Conservation (phyloP, 1,284 basidiomycete species). For the Trametes sp. region DNA sequence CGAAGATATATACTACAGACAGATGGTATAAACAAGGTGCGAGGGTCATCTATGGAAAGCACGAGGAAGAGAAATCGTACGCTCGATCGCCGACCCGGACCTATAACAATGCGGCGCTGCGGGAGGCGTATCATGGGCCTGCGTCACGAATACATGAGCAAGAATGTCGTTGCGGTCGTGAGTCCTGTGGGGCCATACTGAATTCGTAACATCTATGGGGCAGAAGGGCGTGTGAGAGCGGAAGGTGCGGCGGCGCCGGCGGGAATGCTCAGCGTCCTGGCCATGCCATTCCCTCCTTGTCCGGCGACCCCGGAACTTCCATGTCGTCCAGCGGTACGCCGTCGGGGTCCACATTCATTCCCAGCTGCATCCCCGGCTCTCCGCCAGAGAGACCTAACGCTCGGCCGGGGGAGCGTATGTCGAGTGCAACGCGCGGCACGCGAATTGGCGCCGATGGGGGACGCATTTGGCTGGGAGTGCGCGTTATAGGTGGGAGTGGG, state of each 20-base stretch:
- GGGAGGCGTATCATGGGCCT: conserved; percentile 3
- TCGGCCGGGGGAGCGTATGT: conserved; percentile 14
- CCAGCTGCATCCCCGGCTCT: conserved; percentile 15
- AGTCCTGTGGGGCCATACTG: conserved; percentile 8
- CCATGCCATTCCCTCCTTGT: conserved; percentile 37
- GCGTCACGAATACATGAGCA: conserved; percentile 4
- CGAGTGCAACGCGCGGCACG: conserved; percentile 24
- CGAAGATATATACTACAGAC: conserved; percentile 18
- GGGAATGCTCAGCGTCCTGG: conserved; percentile 23
- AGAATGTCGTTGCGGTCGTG: conserved; percentile 15
- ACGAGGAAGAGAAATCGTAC: not conserved
- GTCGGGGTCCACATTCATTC: conserved; percentile 36
- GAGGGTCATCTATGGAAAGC: conserved; percentile 13
- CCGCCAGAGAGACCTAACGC: conserved; percentile 16
- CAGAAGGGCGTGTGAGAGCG: conserved; percentile 1
- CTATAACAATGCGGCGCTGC: not conserved
- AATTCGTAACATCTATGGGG: conserved; percentile 10
- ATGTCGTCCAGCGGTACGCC: conserved; percentile 33
- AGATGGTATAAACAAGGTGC: conserved; percentile 22
- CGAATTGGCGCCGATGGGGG: conserved; percentile 21
- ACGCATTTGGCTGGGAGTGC: conserved; percentile 24
- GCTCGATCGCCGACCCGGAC: not conserved
- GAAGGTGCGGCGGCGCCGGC: not conserved
- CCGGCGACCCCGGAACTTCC: conserved; percentile 38
- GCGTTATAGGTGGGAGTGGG: conserved; percentile 21